Base-by-base conservation (phyloP, 2,329 filamentous ascomycete genomes). In the Exophiala spinifera region DNA sequence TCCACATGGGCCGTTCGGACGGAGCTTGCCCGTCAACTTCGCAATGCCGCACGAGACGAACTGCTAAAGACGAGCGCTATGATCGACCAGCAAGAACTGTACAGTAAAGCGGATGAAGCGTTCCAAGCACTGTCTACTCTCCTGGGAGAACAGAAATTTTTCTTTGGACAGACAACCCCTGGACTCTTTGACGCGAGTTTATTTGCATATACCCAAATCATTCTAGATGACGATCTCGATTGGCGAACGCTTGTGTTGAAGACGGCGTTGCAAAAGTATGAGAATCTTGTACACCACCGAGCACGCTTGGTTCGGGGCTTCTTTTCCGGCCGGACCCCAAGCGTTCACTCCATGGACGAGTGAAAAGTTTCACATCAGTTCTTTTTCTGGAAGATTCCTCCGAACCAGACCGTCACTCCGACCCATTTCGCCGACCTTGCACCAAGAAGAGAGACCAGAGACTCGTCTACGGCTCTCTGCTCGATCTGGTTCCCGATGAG, bases 171-270 rank as follows among this genome's bases (percentile, higher is more conserved):
- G 53, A 47, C 70, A 25, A 67, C 70, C 14, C 89, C 92, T 0
- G 83, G 85, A 0, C 67, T 92, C 20, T 92, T 97, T 63, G 94
- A 99, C 72, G 91, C 92, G 5, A 84, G 83, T 50, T 82, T 97
- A 1, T 97, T 96, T 72, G 85, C 90, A 3, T 99, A 96, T 70
- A 91, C 89, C 0, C 84, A 95, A 69, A 75, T 95, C 47, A 76
- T 97, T 49, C 72, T 95, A 48, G 83, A 88, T 56, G 78, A 84
- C 11, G 45, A 64, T 1, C 65, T 90, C 60, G 75, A 72, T 1
- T 91, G 88, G 88, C 74, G 46, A 33, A 55, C 46, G 14, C 51
- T 28, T 55, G 82, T 88, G 53, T 79, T 78, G 56, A 75, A 77
- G 49, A 72, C 95, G 48, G 75, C 70, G 47, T 66, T 95, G 54